Evolutionary conservation across 495 filamentous ascomycete species (phyloP).

Genomic region (Pseudoneurospora amorphoporcata): DNA sequence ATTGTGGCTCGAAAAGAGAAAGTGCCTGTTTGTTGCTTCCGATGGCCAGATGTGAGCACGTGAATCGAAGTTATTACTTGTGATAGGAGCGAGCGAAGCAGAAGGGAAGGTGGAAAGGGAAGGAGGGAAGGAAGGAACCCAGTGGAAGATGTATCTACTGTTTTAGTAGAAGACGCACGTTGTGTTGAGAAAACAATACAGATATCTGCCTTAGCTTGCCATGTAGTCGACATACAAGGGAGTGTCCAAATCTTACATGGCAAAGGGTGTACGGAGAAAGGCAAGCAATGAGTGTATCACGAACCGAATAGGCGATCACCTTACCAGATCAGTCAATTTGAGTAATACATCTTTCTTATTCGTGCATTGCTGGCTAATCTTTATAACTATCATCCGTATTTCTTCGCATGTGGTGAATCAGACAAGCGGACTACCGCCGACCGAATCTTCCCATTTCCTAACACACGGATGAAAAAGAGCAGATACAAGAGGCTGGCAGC

Average conservation of each 20-base stretch:
- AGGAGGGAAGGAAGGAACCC: conserved; percentile 3
- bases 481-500: neutral
- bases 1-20: too few relatives aligned
- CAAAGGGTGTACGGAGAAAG: neutral
- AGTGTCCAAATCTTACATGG: neutral
- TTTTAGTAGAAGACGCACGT: neutral
- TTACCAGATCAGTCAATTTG: neutral
- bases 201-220: neutral
- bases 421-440: neutral
- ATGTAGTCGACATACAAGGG: neutral
- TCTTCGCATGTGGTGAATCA: neutral
- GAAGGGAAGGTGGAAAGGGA: neutral
- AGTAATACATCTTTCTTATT: neutral
- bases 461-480: neutral
- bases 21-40: too few relatives aligned
- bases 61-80: too few relatives aligned
- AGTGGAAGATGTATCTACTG: neutral
- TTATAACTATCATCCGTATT: neutral
- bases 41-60: too few relatives aligned
- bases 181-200: neutral
- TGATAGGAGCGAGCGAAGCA: neutral
- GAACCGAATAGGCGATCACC: neutral
- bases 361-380: neutral
- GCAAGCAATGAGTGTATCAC: neutral
- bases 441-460: neutral